These are phyloP conservation scores for Exophiala viscosa DNA, from an alignment of 2,329 filamentous ascomycete species.

Conservation along the genomic window DNA sequence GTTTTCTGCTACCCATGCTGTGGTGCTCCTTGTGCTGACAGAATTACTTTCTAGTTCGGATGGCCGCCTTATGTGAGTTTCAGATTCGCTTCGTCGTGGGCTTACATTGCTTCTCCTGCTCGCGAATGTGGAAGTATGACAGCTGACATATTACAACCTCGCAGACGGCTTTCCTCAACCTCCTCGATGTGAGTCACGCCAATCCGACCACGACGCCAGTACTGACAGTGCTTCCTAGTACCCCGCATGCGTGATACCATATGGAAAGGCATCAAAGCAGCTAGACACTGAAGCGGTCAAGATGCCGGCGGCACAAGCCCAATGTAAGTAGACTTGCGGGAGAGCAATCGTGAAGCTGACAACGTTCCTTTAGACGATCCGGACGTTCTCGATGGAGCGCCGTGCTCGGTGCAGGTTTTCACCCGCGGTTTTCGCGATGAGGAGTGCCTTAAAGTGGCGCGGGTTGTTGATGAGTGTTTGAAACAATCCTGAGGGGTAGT, in stretches of 20 bases:
- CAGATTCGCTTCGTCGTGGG: no score
- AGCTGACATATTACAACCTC: no score
- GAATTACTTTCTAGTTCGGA: neutral
- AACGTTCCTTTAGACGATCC: conserved; percentile 22
- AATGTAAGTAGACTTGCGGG: conserved; percentile 25
- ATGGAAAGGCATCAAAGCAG: conserved; percentile 19
- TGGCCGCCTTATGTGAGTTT: conserved; percentile 33
- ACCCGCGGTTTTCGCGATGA: conserved; percentile 32
- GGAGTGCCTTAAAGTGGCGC: conserved; percentile 31
- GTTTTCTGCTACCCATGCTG: no score
- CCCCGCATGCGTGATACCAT: conserved; percentile 23
- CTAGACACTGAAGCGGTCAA: conserved; percentile 12
- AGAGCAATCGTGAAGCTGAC: neutral
- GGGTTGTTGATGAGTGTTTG: conserved; percentile 30
- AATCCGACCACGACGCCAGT: neutral
- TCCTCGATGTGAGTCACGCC: conserved; percentile 46
- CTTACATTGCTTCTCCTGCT: no score
- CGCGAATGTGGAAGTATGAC: no score
- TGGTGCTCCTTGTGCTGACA: neutral
- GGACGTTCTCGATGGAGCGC: conserved; percentile 30
- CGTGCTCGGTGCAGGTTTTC: conserved; percentile 31
- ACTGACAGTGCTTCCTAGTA: conserved; percentile 14
- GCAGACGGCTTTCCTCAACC: conserved; percentile 48
- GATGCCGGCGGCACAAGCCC: conserved; percentile 13
- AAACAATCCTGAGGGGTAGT: conserved; percentile 7